Percentiles rank a stretch among this genome's conserved stretches.
Conservation (phyloP, 176 grass and related monocot species). For the Eleusine indica region DNA sequence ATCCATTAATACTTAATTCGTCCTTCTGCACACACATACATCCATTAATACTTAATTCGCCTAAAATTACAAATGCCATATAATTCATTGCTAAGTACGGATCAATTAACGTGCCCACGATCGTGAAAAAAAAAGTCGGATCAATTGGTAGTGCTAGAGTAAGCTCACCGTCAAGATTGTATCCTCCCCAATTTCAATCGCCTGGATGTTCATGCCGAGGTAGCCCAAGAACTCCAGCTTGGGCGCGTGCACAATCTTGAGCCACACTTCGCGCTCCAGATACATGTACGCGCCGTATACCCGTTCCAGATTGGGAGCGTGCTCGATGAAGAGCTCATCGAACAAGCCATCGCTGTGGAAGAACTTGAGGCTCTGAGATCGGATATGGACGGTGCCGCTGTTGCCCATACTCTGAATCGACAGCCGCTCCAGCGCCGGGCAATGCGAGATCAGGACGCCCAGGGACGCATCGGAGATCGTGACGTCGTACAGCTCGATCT, state of each 20-base stretch:
- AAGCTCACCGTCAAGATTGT: conserved; percentile 13
- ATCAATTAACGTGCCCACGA: too few relatives aligned
- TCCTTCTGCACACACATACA: too few relatives aligned
- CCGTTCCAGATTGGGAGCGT: conserved; percentile 34
- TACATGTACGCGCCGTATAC: not conserved
- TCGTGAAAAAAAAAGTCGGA: too few relatives aligned
- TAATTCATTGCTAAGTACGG: not conserved
- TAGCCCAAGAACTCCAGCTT: conserved; percentile 39
- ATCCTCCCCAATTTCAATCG: conserved; percentile 19
- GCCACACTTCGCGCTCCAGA: not conserved
- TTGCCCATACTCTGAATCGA: not conserved
- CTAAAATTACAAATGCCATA: too few relatives aligned
- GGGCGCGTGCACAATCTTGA: conserved; percentile 28
- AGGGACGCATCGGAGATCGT: not conserved
- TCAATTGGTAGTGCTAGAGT: too few relatives aligned
- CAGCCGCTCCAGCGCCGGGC: conserved; percentile 27
- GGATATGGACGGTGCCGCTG: not conserved
- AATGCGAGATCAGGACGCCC: not conserved
- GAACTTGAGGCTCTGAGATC: conserved; percentile 27
- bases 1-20: not conserved
- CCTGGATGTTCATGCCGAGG: conserved; percentile 6
- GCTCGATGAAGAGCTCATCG: conserved; percentile 24
- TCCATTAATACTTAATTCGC: too few relatives aligned
- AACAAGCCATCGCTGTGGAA: not conserved
- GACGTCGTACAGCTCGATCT: not conserved